Conservation (phyloP, 2,329 filamentous ascomycete genomes). For the Proliferodiscus dingleyae region DNA sequence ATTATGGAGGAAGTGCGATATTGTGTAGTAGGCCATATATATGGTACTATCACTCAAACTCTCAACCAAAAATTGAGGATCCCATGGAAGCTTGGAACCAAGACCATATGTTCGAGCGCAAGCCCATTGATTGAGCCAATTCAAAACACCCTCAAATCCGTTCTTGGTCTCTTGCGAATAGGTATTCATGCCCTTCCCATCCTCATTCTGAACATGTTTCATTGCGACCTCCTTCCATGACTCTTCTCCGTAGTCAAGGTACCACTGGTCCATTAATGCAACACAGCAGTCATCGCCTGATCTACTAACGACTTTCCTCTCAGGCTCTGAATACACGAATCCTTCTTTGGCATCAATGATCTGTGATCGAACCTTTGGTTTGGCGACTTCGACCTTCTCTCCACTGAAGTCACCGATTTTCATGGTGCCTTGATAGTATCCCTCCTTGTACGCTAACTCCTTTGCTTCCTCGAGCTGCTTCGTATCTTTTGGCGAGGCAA, state of each 20-base stretch:
- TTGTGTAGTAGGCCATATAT: conserved; percentile 80
- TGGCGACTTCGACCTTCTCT: conserved; percentile 78
- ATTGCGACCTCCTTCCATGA: conserved; percentile 76
- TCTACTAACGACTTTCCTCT: conserved; percentile 81
- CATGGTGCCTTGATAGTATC: conserved; percentile 93
- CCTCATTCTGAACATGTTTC: conserved; percentile 63
- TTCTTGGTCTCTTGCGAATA: conserved; percentile 74
- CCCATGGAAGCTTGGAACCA: conserved; percentile 93
- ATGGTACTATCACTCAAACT: conserved; percentile 87
- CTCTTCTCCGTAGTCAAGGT: conserved; percentile 91
- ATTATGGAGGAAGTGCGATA: conserved; percentile 65
- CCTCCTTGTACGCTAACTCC: conserved; percentile 94
- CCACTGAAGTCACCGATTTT: conserved; percentile 83
- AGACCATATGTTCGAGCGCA: conserved; percentile 88
- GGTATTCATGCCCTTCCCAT: conserved; percentile 68
- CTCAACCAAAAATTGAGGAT: conserved; percentile 85
- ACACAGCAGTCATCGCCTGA: conserved; percentile 92
- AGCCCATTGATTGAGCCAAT: conserved; percentile 95
- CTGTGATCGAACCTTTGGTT: conserved; percentile 75
- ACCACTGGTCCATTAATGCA: conserved; percentile 94
- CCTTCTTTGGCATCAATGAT: conserved; percentile 73
- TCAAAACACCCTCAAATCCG: conserved; percentile 77
- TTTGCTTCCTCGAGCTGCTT: conserved; percentile 91
- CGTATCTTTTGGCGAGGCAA: conserved; percentile 90
- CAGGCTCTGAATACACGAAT: conserved; percentile 91